Percentiles rank a stretch among this genome's conserved stretches.
These are phyloP conservation scores for Tetracladium setigerum DNA, from an alignment of 495 filamentous ascomycete species.

Conservation along the genomic window DNA sequence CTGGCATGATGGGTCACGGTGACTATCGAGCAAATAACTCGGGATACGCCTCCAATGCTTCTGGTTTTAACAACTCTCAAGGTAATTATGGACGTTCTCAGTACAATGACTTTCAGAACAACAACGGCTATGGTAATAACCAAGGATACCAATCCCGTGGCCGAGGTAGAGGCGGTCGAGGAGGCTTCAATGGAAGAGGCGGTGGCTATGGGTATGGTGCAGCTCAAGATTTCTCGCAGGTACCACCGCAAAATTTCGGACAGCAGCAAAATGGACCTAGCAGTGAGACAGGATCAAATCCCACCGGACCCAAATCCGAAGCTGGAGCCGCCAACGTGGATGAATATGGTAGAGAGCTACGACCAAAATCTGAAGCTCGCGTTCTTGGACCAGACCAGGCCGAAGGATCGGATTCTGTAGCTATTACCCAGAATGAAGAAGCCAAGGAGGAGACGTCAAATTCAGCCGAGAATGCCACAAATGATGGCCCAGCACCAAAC, in stretches of 20 bases:
- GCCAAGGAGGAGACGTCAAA: background rate
- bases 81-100: slow-evolving; percentile 53
- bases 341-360: slow-evolving; percentile 45
- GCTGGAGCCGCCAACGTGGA: slow-evolving; percentile 32
- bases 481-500: background rate
- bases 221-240: slow-evolving; percentile 19
- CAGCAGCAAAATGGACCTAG: slow-evolving; percentile 10
- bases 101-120: slow-evolving; percentile 56
- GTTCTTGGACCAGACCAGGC: slow-evolving; percentile 8
- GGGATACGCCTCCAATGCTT: slow-evolving; percentile 54
- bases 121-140: slow-evolving; percentile 36
- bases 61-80: slow-evolving; percentile 32
- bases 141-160: slow-evolving; percentile 48
- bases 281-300: slow-evolving; percentile 15
- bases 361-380: slow-evolving; percentile 18
- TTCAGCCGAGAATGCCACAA: slow-evolving; percentile 2
- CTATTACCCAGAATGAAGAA: slow-evolving; percentile 5
- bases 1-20: slow-evolving; percentile 57
- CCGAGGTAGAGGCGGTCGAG: slow-evolving; percentile 62
- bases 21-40: slow-evolving; percentile 75
- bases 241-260: slow-evolving; percentile 18
- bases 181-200: slow-evolving; percentile 23
- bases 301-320: slow-evolving; percentile 19
- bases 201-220: slow-evolving; percentile 28
- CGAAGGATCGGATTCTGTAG: slow-evolving; percentile 15